phyloP scores from a whole-genome alignment of 495 filamentous ascomycete genomes.

The Podospora appendiculata region DNA sequence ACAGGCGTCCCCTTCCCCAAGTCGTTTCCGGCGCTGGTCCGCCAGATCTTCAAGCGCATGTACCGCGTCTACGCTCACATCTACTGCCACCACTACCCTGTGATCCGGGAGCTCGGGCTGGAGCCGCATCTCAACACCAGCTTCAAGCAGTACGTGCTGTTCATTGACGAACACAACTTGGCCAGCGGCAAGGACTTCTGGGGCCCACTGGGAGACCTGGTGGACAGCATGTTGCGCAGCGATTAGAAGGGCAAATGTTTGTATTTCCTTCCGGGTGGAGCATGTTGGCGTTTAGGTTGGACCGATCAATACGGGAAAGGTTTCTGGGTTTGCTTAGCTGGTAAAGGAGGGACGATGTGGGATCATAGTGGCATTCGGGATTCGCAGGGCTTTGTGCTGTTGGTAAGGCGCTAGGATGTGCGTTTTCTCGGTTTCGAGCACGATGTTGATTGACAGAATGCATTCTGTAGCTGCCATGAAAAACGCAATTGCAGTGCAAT shows the following conservation, averaged over 20 bases:
- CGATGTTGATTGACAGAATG: neutral
- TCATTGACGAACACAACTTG: conserved; percentile 87
- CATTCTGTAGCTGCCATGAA: too few relatives aligned
- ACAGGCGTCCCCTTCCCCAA: conserved; percentile 92
- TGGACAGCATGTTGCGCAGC: conserved; percentile 92
- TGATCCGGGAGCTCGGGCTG: conserved; percentile 87
- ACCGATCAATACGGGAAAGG: neutral
- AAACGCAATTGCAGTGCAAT: too few relatives aligned
- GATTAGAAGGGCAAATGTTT: conserved; percentile 44
- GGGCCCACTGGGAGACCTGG: conserved; percentile 92
- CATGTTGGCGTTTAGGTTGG: conserved; percentile 3
- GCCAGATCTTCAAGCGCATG: conserved; percentile 95
- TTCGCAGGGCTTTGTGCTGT: neutral
- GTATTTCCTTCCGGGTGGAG: neutral
- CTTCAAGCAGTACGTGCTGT: conserved; percentile 98
- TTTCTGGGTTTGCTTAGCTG: neutral
- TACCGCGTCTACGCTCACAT: conserved; percentile 99
- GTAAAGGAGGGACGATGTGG: neutral
- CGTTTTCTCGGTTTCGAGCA: neutral
- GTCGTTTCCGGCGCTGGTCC: conserved; percentile 74
- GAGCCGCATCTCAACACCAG: conserved; percentile 98
- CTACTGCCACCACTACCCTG: conserved; percentile 98
- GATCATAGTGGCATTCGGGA: neutral
- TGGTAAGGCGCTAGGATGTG: neutral
- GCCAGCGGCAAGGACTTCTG: conserved; percentile 94